Percentiles rank a stretch among this genome's conserved stretches.
phyloP scores from a whole-genome alignment of 805 yeast genomes.

The Aciculoconidium aculeatum region DNA sequence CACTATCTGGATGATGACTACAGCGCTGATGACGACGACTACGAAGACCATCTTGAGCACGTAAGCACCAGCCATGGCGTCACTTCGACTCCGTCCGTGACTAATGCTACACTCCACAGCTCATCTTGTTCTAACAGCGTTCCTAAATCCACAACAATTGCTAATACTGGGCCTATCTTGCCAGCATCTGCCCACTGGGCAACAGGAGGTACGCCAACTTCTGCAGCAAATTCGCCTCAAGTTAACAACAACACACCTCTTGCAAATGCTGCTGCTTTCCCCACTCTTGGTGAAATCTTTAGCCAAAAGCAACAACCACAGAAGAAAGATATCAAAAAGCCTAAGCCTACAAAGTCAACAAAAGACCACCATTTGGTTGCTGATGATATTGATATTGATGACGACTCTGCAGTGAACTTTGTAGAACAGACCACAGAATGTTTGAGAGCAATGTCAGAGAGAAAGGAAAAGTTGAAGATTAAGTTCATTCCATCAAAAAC shows the following conservation, averaged over 20 bases:
- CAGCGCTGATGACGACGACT: constrained; percentile 9
- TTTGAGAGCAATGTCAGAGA: constrained; percentile 32
- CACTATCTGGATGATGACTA: constrained; percentile 9
- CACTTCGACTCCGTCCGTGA: constrained; percentile 10
- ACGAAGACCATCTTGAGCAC: constrained; percentile 6
- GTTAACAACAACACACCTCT: constrained; percentile 28
- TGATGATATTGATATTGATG: constrained; percentile 46
- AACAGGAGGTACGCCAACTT: constrained; percentile 12
- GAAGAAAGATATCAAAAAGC: constrained; percentile 22
- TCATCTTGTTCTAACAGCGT: background rate
- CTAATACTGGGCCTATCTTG: constrained; percentile 41
- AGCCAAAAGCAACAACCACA: constrained; percentile 30
- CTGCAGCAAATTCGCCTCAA: constrained; percentile 33
- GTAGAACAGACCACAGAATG: constrained; percentile 43
- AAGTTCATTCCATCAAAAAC: constrained; percentile 21
- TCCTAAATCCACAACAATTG: constrained; percentile 9
- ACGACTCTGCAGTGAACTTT: constrained; percentile 40
- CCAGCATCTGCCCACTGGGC: constrained; percentile 74
- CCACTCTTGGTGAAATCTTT: constrained; percentile 48
- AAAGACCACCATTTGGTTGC: constrained; percentile 30
- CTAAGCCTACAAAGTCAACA: constrained; percentile 24
- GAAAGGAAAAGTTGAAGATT: constrained; percentile 35
- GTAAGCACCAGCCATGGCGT: constrained; percentile 1
- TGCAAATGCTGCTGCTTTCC: constrained; percentile 51
- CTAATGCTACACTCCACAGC: constrained; percentile 8